Evolutionary conservation across 2,329 filamentous ascomycete species (phyloP).

Genomic region (Apiospora malaysiana): DNA sequence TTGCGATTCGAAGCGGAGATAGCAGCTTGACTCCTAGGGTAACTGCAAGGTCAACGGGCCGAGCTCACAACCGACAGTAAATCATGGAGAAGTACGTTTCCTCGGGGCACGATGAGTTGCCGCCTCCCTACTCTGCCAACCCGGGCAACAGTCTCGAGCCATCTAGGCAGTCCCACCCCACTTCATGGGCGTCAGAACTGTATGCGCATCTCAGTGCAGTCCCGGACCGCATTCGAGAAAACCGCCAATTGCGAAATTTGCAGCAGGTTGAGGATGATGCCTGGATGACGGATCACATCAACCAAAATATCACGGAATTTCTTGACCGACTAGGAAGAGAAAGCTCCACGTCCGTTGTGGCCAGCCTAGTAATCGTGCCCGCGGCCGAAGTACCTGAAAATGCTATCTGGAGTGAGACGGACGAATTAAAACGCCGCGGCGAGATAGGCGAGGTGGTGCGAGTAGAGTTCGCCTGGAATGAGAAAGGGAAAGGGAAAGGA

Average conservation of each 20-base stretch:
- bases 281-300: slow-evolving; percentile 45
- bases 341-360: slow-evolving; percentile 39
- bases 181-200: slow-evolving; percentile 34
- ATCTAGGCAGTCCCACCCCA: slow-evolving; percentile 23
- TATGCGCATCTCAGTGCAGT: slow-evolving; percentile 44
- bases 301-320: slow-evolving; percentile 50
- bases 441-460: slow-evolving; percentile 35
- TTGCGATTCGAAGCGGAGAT: background rate
- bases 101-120: slow-evolving; percentile 20
- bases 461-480: slow-evolving; percentile 24
- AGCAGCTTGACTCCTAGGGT: background rate
- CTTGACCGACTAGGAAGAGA: slow-evolving; percentile 45
- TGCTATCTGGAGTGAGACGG: slow-evolving; percentile 35
- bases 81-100: slow-evolving; percentile 27
- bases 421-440: slow-evolving; percentile 37
- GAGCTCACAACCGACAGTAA: background rate
- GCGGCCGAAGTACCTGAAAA: slow-evolving; percentile 43
- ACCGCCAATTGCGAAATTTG: slow-evolving; percentile 40
- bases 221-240: slow-evolving; percentile 44
- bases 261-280: slow-evolving; percentile 46
- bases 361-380: slow-evolving; percentile 54
- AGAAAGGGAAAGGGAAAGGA: background rate
- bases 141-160: background rate
- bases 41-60: background rate
- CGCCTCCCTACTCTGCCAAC: slow-evolving; percentile 35